Base-by-base conservation (phyloP, 129 eudicot species). In the Helichrysum umbraculigerum region DNA sequence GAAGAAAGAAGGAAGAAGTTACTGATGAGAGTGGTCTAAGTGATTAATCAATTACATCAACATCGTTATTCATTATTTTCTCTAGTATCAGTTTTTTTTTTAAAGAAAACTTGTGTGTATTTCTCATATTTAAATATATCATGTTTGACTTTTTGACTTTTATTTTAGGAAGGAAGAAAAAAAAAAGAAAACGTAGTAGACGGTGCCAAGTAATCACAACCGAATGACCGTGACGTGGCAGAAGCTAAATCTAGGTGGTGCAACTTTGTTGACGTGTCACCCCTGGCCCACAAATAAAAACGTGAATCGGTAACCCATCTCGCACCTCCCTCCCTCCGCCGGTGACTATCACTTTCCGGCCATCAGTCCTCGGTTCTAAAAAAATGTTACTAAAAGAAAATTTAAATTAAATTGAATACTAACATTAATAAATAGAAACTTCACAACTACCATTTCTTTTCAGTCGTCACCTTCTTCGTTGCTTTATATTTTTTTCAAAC, bases 201-300 rank as follows among this genome's bases (percentile, higher is more conserved):
- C 29, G 39, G 66, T 59, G 81, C 81, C 81, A 78, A 70, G 76
- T 78, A 47, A 75, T 50, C 39, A 63, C 4, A 63, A 12, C 34
- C 2, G 65, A 62, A 19, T 29, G 39, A 10, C 1, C 4, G 2
- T 62, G 76, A 78, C 70, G 70, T 77, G 76, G 69, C 81, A 68
- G 15, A 39, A 20, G 60, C 60, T 14, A n/a, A 32, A 61, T n/a
- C 8, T 47, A 39, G 11, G 30, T 32, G 56, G 65, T 70, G 64
- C 62, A 51, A 2, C 62, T 20, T 30, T 5, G 25, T 30, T 71
- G 66, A 19, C 81, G 33, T 69, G 37, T 29, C 12, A 14, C 12
- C 20, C 61, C 10, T 15, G n/a, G 16, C 41, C 74, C 44, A 29
- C 75, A 28, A 34, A 54, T 15, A 35, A 39, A 56, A 17, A 57